Evolutionary conservation across 1,284 basidiomycete genomes (phyloP).

Genomic region (Leccinum fuscescens): DNA sequence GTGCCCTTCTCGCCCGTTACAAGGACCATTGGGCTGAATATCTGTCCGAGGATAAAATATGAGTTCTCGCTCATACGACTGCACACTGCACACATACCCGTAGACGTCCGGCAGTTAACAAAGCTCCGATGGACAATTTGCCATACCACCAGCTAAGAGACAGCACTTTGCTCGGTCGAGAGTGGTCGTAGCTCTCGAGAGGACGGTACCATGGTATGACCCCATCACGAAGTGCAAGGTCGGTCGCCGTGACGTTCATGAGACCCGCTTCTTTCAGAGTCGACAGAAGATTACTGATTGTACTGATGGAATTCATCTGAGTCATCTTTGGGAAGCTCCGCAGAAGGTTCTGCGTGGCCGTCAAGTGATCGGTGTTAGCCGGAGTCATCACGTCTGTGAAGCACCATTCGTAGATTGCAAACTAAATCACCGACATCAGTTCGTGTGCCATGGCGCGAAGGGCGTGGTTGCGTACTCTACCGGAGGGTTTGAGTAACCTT

Average conservation of each 20-base stretch:
- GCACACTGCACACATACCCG: neutral
- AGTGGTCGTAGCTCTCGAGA: conserved; percentile 2
- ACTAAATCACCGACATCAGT: conserved; percentile 6
- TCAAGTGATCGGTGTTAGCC: conserved; percentile 4
- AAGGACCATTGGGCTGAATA: conserved; percentile 10
- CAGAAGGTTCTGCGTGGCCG: conserved; percentile 5
- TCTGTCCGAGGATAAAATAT: neutral
- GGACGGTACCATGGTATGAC: conserved; percentile 13
- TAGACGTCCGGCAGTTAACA: conserved; percentile 12
- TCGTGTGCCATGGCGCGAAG: neutral
- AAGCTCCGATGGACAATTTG: conserved; percentile 10
- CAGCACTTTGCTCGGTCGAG: neutral
- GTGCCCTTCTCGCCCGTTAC: conserved; percentile 7
- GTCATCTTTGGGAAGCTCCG: conserved; percentile 2
- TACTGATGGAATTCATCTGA: conserved; percentile 3
- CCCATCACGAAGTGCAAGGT: conserved; percentile 8
- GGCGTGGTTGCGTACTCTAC: conserved; percentile 7
- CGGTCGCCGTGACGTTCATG: conserved; percentile 3
- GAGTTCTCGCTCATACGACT: neutral
- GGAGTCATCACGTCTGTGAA: conserved; percentile 10
- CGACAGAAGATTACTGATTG: neutral
- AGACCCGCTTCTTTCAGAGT: conserved; percentile 4
- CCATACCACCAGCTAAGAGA: conserved; percentile 15
- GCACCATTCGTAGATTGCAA: conserved; percentile 16
- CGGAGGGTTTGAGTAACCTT: conserved; percentile 11